Base-by-base conservation (phyloP, 1,139 yeast genomes). In the Blastobotrys malaysiensis region DNA sequence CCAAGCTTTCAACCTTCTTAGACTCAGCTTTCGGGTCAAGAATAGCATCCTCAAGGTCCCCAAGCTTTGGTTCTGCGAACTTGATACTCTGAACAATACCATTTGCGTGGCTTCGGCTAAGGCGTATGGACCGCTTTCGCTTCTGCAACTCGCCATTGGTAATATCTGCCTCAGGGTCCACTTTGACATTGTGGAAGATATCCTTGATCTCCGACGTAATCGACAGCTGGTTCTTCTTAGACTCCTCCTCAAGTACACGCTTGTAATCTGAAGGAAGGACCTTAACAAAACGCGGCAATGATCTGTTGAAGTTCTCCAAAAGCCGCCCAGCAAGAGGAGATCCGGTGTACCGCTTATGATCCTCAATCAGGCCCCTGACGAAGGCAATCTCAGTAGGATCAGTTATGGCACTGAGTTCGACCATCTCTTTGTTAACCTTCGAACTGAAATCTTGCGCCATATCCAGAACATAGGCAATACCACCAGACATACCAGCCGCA, bases 401-500 rank as follows among this genome's bases (percentile, higher is more conserved):
- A 53, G 83, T 78, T 53, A 93, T 80, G 55, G 78, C 77, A 49
- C 86, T 78, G 57, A 93, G 79, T 66, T 87, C 97, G 64, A 93
- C 93, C 64, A 89, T 84, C 62, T 86, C 93, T 50, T 75, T 69
- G 74, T 93, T 93, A 62, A 88, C 91, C 74, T 86, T 86, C 58
- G 84, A 83, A 61, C 77, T 74, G 67, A 93, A 91, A 69, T 90
- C 97, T 70, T 91, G 97, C 53, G 95, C 97, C 79, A 93, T 88
- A 66, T 91, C 96, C 66, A 91, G 79, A 57, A 95, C 97, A 69
- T 93, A 93, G 31, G 97, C 96, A 71, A 93, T 93, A 82, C 99
- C 99, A 74, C 99, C 99, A 66, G 97, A 91, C 88, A 95, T 95
- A 78, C 99, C 99, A 55, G 99, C 97, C 48, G 97, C 98, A 72